Conservation (phyloP, 2,329 filamentous ascomycete genomes). For the Penicillium sp. region DNA sequence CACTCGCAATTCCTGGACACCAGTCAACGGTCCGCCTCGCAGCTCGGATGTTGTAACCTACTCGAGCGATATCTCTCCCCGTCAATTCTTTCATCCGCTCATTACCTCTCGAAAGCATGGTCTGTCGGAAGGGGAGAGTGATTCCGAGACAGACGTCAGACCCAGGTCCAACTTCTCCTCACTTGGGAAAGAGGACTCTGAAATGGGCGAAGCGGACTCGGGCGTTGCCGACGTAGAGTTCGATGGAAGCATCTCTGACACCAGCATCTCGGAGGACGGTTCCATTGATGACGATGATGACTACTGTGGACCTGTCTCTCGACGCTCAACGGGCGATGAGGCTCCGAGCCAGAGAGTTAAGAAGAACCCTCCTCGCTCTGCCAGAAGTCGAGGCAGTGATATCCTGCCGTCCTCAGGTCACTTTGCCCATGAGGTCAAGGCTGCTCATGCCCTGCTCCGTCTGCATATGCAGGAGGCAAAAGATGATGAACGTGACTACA, state of each 20-base stretch:
- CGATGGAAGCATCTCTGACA: neutral
- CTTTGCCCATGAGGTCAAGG: slow-evolving; percentile 33
- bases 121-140: slow-evolving; percentile 6
- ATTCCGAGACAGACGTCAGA: slow-evolving; percentile 12
- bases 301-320: slow-evolving; percentile 3
- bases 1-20: slow-evolving; percentile 38
- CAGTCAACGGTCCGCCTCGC: slow-evolving; percentile 39
- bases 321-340: neutral
- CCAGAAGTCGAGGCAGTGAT: slow-evolving; percentile 4
- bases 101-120: slow-evolving; percentile 1
- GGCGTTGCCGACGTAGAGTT: slow-evolving; percentile 1
- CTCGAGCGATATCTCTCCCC: neutral
- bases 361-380: slow-evolving; percentile 9
- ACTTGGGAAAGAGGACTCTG: slow-evolving; percentile 5
- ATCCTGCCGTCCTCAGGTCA: slow-evolving; percentile 2
- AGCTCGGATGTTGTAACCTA: slow-evolving; percentile 14
- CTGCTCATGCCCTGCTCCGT: slow-evolving; percentile 36
- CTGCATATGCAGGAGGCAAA: slow-evolving; percentile 31
- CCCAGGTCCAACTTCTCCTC: slow-evolving; percentile 12
- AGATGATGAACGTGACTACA: slow-evolving; percentile 3
- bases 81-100: slow-evolving; percentile 23
- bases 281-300: slow-evolving; percentile 18
- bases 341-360: neutral
- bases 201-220: slow-evolving; percentile 1
- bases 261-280: slow-evolving; percentile 13